phyloP scores from a whole-genome alignment of 23 red algal genomes.

The Gracilaria domingensis region DNA sequence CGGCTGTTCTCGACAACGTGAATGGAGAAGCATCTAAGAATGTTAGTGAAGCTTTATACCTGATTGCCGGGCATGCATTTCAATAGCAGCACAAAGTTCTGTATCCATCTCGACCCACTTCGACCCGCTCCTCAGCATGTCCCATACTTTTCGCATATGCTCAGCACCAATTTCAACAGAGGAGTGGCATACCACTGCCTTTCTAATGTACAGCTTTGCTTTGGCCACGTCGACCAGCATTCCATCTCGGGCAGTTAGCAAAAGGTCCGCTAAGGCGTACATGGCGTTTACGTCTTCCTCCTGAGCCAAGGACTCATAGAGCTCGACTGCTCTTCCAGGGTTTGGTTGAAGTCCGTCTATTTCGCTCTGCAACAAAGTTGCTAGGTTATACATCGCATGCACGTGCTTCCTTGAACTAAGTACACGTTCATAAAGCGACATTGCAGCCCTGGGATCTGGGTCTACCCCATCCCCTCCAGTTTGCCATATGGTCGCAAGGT shows the following conservation, averaged over 20 bases:
- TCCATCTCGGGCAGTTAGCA: background rate
- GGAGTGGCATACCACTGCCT: background rate
- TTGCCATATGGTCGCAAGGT: constrained; percentile 21
- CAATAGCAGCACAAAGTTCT: constrained; percentile 2
- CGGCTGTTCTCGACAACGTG: background rate
- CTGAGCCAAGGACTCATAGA: constrained; percentile 29
- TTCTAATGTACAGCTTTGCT: constrained; percentile 14
- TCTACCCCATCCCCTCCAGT: constrained; percentile 27
- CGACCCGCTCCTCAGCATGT: background rate
- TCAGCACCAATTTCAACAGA: background rate
- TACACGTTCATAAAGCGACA: constrained; percentile 22
- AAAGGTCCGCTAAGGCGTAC: constrained; percentile 25
- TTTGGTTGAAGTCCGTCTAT: background rate
- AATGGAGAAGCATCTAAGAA: no score
- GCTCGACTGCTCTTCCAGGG: background rate
- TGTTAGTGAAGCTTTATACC: background rate
- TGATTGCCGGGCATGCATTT: constrained; percentile 7
- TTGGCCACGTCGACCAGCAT: background rate
- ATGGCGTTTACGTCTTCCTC: constrained; percentile 43
- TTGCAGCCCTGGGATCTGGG: constrained; percentile 7
- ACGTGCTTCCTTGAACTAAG: background rate
- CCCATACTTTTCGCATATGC: constrained; percentile 15
- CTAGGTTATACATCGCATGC: constrained; percentile 46
- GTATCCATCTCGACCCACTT: background rate
- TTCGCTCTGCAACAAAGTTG: constrained; percentile 26